These are phyloP conservation scores for Trichophyton simii DNA, from an alignment of 2,329 filamentous ascomycete genomes.

Conservation along the genomic window DNA sequence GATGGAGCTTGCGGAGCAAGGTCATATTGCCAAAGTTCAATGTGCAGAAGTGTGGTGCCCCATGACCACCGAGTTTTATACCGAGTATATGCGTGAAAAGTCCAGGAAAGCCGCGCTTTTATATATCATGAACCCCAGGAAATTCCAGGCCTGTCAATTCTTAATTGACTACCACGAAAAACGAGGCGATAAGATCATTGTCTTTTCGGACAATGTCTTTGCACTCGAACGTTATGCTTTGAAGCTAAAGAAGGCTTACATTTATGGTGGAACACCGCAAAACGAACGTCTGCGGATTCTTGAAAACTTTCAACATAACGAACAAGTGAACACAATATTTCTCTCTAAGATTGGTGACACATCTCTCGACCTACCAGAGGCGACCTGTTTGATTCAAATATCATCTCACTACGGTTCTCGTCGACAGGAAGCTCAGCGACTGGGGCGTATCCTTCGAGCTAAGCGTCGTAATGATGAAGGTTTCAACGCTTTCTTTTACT, in stretches of 20 bases:
- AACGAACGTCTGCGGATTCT: slow-evolving; percentile 74
- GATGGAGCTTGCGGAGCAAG: slow-evolving; percentile 96
- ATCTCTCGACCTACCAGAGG: slow-evolving; percentile 91
- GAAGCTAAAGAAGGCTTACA: slow-evolving; percentile 75
- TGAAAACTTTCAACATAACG: slow-evolving; percentile 90
- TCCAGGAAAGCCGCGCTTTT: slow-evolving; percentile 56
- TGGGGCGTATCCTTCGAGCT: slow-evolving; percentile 84
- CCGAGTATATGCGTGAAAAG: slow-evolving; percentile 69
- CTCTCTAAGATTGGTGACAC: slow-evolving; percentile 96
- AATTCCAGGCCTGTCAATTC: slow-evolving; percentile 94
- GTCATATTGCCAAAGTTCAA: slow-evolving; percentile 92
- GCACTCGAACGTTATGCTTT: slow-evolving; percentile 74
- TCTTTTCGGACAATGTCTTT: slow-evolving; percentile 96
- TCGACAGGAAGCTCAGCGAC: slow-evolving; percentile 85
- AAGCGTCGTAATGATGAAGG: slow-evolving; percentile 95
- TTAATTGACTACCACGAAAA: slow-evolving; percentile 96
- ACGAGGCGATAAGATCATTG: slow-evolving; percentile 92
- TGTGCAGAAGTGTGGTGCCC: slow-evolving; percentile 99
- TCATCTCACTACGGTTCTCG: slow-evolving; percentile 95
- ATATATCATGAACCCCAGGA: slow-evolving; percentile 95
- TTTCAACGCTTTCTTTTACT: slow-evolving; percentile 99
- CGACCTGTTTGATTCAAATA: slow-evolving; percentile 92
- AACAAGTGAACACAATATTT: slow-evolving; percentile 82
- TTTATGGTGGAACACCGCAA: slow-evolving; percentile 80
- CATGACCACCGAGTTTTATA: slow-evolving; percentile 97